phyloP scores from a whole-genome alignment of 225 moss, liverwort and hornwort genomes.

The Ulota crispa region DNA sequence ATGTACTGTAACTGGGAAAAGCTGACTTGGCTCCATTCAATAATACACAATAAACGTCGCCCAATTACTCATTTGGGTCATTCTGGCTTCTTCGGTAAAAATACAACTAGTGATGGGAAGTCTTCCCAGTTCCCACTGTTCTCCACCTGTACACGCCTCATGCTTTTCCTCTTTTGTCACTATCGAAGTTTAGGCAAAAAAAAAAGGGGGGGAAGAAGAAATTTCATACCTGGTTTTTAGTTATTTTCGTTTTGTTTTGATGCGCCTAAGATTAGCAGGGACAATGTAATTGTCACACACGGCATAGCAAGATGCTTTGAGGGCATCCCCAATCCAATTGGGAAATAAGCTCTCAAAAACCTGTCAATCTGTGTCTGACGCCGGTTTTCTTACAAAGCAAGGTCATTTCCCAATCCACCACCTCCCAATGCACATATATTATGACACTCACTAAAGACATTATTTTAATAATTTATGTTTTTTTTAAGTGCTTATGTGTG shows the following conservation, averaged over 20 bases:
- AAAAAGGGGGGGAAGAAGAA: neutral
- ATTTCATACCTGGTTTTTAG: neutral
- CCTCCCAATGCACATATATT: no score
- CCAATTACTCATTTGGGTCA: neutral
- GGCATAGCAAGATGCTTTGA: neutral
- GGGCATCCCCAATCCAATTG: no score
- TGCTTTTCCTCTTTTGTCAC: neutral
- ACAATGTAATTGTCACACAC: neutral
- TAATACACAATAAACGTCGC: slow-evolving; percentile 9
- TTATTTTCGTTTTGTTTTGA: no score
- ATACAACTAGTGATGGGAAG: neutral
- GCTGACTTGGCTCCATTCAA: slow-evolving; percentile 20
- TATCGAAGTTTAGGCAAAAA: neutral
- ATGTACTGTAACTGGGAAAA: neutral
- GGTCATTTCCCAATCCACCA: no score
- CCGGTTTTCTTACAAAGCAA: no score
- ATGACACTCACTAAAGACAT: no score
- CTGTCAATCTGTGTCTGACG: no score
- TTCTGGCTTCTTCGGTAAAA: slow-evolving; percentile 10
- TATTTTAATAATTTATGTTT: no score
- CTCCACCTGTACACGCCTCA: neutral
- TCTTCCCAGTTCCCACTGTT: neutral
- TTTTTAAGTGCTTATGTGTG: no score
- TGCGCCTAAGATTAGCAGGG: neutral
- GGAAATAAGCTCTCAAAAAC: no score